phyloP scores from a whole-genome alignment of 163 green algal species.

The Scenedesmus sp. region DNA sequence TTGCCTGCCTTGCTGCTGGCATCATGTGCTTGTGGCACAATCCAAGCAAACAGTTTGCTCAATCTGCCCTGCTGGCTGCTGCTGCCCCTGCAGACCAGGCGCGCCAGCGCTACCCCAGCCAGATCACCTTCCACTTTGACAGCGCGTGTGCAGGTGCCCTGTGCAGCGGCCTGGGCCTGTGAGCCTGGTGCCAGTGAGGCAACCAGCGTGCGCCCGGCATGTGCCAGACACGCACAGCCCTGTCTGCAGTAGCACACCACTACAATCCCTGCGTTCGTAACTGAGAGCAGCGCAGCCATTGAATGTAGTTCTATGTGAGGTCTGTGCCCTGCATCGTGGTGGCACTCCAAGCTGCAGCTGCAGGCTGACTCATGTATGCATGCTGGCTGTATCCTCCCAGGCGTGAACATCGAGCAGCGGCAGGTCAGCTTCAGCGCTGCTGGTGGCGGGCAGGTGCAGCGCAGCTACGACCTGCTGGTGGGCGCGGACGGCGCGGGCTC shows the following conservation, averaged over 20 bases:
- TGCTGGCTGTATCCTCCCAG: neutral
- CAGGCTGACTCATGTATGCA: neutral
- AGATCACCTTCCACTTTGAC: slow-evolving; percentile 66
- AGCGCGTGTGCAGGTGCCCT: slow-evolving; percentile 8
- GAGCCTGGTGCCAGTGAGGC: neutral
- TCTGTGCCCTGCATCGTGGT: neutral
- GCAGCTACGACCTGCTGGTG: slow-evolving; percentile 69
- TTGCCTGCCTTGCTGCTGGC: neutral
- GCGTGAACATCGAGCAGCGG: slow-evolving; percentile 13
- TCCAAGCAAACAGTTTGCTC: neutral
- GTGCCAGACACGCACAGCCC: neutral
- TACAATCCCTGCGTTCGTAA: too few species aligned
- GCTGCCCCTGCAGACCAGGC: slow-evolving; percentile 38
- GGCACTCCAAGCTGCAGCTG: neutral
- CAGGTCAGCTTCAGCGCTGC: neutral
- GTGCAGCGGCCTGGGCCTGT: neutral
- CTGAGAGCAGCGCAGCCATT: too few species aligned
- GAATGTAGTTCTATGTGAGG: neutral
- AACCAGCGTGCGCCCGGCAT: neutral
- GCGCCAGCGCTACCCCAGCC: slow-evolving; percentile 50
- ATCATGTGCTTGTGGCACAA: too few species aligned
- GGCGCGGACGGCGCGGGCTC: slow-evolving; percentile 63
- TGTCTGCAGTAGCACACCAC: too few species aligned
- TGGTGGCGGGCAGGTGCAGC: neutral
- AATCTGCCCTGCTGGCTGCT: neutral